phyloP scores from a whole-genome alignment of 2,329 filamentous ascomycete species.

The Mycosphaerella arachidis region DNA sequence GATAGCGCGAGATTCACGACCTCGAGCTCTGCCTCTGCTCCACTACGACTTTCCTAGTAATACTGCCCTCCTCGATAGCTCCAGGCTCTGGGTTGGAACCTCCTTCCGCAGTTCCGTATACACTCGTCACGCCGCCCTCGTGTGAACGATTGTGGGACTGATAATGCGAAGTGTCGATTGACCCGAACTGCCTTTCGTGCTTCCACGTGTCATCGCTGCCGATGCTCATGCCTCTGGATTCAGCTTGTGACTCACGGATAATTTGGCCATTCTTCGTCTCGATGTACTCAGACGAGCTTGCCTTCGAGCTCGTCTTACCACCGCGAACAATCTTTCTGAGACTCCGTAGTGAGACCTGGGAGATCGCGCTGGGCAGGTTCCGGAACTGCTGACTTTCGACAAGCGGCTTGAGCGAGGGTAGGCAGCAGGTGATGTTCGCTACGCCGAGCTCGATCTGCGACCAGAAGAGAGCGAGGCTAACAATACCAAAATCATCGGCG shows the following conservation, averaged over 20 bases:
- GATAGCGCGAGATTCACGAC: background rate
- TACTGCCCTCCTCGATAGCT: background rate
- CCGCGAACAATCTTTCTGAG: background rate
- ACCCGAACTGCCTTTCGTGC: background rate
- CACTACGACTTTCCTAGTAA: background rate
- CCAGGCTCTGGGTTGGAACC: background rate
- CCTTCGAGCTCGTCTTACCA: background rate
- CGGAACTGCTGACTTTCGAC: background rate
- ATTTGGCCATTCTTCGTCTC: background rate
- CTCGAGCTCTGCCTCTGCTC: background rate
- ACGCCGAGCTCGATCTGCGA: constrained; percentile 1
- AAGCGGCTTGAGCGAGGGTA: background rate
- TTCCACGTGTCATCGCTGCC: background rate
- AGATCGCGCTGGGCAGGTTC: background rate
- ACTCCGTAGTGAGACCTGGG: background rate
- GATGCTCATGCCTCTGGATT: background rate
- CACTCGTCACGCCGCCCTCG: background rate
- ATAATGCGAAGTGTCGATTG: background rate
- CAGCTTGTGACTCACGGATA: background rate
- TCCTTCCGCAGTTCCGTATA: background rate
- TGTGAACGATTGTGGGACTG: background rate
- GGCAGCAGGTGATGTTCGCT: background rate
- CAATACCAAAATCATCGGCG: background rate
- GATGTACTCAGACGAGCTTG: background rate
- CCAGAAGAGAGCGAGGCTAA: background rate